Evolutionary conservation across 1,139 yeast genomes (phyloP).

Genomic region (Candida tetrigidarum): DNA sequence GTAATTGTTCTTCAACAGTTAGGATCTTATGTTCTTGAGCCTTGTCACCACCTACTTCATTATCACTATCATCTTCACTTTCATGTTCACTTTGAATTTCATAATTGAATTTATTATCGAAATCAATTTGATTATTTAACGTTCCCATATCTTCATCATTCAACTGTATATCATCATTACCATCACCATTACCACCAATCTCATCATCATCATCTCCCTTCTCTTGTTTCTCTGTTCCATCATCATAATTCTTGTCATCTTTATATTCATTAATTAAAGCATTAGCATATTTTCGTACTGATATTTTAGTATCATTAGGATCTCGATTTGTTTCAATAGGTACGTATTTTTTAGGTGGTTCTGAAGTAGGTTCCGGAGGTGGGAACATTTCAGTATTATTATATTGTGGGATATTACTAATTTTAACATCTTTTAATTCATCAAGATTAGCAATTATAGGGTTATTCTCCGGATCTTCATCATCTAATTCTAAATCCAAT

Average conservation of each 20-base stretch:
- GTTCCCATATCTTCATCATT: slow-evolving; percentile 22
- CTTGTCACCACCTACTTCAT: not conserved
- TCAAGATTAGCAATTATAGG: slow-evolving; percentile 26
- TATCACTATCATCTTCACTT: slow-evolving; percentile 10
- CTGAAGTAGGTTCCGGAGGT: slow-evolving; percentile 7
- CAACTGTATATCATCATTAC: slow-evolving; percentile 23
- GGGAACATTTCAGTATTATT: not conserved
- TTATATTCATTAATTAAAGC: slow-evolving; percentile 16
- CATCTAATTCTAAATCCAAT: slow-evolving; percentile 15
- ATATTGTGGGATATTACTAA: not conserved
- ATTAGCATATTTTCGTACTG: slow-evolving; percentile 12
- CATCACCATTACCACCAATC: slow-evolving; percentile 11
- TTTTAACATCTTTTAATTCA: slow-evolving; percentile 13
- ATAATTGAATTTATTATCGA: slow-evolving; percentile 11
- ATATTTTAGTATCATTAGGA: slow-evolving; percentile 6
- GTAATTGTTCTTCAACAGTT: slow-evolving; percentile 18
- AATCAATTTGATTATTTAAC: slow-evolving; percentile 10
- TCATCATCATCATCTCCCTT: not conserved
- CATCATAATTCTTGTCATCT: slow-evolving; percentile 17
- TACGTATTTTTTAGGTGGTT: slow-evolving; percentile 15
- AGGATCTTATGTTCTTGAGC: slow-evolving; percentile 16
- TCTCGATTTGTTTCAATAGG: slow-evolving; percentile 15
- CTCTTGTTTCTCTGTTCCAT: slow-evolving; percentile 16
- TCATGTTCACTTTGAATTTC: slow-evolving; percentile 24
- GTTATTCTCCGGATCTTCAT: slow-evolving; percentile 23